phyloP scores from a whole-genome alignment of 1,139 yeast species.

The Hyphopichia pseudoburtonii region DNA sequence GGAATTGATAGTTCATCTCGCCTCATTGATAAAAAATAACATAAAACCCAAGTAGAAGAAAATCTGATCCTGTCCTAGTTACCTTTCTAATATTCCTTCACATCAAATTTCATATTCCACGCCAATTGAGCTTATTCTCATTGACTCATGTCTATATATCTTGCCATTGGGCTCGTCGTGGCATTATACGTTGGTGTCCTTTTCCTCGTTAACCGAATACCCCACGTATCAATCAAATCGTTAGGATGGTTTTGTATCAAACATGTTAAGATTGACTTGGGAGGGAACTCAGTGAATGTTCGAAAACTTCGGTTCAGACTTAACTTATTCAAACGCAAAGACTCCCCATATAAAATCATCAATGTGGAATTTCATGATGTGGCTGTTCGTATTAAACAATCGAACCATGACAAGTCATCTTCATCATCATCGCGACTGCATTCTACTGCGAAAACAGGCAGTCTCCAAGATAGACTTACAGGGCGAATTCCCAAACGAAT shows the following conservation, averaged over 20 bases:
- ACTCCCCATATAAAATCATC: slow-evolving; percentile 31
- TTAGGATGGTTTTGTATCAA: slow-evolving; percentile 39
- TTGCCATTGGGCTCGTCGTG: slow-evolving; percentile 7
- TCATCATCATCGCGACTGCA: neutral
- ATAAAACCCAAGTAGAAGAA: no score
- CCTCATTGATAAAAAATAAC: no score
- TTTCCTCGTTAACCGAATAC: slow-evolving; percentile 29
- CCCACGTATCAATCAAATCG: slow-evolving; percentile 32
- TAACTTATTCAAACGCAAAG: slow-evolving; percentile 24
- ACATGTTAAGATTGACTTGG: slow-evolving; percentile 25
- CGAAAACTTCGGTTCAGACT: slow-evolving; percentile 25
- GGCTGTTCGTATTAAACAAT: neutral
- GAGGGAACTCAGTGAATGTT: slow-evolving; percentile 17
- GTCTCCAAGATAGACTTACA: neutral
- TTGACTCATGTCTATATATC: slow-evolving; percentile 6
- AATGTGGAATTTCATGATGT: slow-evolving; percentile 30
- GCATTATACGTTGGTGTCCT: slow-evolving; percentile 20
- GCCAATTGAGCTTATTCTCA: no score
- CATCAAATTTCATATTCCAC: no score
- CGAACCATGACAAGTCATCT: neutral
- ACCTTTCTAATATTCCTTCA: no score
- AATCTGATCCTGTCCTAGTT: no score
- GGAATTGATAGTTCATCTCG: no score
- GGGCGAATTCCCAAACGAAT: slow-evolving; percentile 11
- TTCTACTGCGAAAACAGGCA: neutral